These are phyloP conservation scores for Pseudopithomyces maydicus DNA, from an alignment of 2,329 filamentous ascomycete genomes.

Conservation along the genomic window DNA sequence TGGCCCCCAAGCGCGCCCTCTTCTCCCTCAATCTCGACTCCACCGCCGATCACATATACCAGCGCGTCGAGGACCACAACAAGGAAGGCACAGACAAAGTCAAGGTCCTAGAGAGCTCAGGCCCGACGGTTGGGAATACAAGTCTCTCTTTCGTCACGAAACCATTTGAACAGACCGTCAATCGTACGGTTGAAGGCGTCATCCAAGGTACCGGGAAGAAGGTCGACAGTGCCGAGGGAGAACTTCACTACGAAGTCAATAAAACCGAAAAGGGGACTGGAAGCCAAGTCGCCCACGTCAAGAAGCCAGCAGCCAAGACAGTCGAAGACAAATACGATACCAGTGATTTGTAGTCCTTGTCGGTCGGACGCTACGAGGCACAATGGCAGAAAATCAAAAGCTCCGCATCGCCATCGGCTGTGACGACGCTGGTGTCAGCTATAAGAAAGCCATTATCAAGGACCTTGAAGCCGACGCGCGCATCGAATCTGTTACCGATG, in stretches of 20 bases:
- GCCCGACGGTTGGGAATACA: conserved; percentile 37
- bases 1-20: conserved; percentile 38
- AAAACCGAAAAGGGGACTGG: conserved; percentile 12
- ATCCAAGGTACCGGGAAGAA: conserved; percentile 32
- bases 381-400: conserved; percentile 14
- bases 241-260: conserved; percentile 23
- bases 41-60: conserved; percentile 45
- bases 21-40: conserved; percentile 48
- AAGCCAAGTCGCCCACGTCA: conserved; percentile 13
- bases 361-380: background rate
- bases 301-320: conserved; percentile 10
- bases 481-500: conserved; percentile 72
- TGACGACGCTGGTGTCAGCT: conserved; percentile 75
- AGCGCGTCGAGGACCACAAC: conserved; percentile 44
- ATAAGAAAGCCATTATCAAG: conserved; percentile 78
- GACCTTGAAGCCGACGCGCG: conserved; percentile 71
- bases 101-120: conserved; percentile 41
- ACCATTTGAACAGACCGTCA: conserved; percentile 42
- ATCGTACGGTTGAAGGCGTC: conserved; percentile 38
- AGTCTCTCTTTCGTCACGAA: conserved; percentile 43
- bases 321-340: conserved; percentile 40
- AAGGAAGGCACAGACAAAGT: conserved; percentile 36
- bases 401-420: conserved; percentile 67
- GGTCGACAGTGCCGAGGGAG: conserved; percentile 26
- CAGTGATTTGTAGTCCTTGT: conserved; percentile 29